These are phyloP conservation scores for Leptographium galeiforme DNA, from an alignment of 2,329 filamentous ascomycete species.

Conservation along the genomic window DNA sequence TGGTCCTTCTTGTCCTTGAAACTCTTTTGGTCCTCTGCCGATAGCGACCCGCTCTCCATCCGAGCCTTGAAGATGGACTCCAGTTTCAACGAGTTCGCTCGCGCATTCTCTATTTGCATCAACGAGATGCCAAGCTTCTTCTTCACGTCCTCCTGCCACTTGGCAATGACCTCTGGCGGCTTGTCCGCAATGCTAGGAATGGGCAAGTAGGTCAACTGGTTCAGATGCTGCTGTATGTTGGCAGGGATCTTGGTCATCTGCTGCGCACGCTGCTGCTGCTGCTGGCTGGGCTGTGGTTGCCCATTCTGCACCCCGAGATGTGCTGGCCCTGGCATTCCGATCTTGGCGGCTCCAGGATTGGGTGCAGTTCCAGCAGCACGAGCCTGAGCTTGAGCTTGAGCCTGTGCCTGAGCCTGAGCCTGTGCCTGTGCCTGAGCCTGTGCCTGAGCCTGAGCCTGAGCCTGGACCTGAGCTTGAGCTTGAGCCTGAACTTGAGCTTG, in stretches of 20 bases:
- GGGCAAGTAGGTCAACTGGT: conserved; percentile 31
- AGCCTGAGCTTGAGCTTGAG: conserved; percentile 3
- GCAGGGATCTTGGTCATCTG: conserved; percentile 20
- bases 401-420: not conserved
- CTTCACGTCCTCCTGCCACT: conserved; percentile 35
- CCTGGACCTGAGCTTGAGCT: not conserved
- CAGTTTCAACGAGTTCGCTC: conserved; percentile 25
- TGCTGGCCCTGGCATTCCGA: conserved; percentile 7
- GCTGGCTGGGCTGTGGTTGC: conserved; percentile 6
- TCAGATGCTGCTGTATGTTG: conserved; percentile 32
- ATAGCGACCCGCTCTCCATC: conserved; percentile 27
- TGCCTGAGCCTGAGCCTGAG: conserved; percentile 1
- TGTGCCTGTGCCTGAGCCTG: conserved; percentile 7
- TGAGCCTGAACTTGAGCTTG: not conserved
- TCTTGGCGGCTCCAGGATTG: conserved; percentile 2
- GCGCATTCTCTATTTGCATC: conserved; percentile 33
- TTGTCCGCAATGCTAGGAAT: conserved; percentile 29
- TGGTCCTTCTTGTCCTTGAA: conserved; percentile 29
- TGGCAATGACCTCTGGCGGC: conserved; percentile 26
- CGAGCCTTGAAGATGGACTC: conserved; percentile 30
- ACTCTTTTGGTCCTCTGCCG: conserved; percentile 32
- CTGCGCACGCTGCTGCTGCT: conserved; percentile 8
- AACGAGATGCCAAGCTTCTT: conserved; percentile 33
- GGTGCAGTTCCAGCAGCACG: conserved; percentile 1
- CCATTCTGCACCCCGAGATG: conserved; percentile 1